phyloP scores from a whole-genome alignment of 148 eudicot genomes.

The Nepenthes gracilis region DNA sequence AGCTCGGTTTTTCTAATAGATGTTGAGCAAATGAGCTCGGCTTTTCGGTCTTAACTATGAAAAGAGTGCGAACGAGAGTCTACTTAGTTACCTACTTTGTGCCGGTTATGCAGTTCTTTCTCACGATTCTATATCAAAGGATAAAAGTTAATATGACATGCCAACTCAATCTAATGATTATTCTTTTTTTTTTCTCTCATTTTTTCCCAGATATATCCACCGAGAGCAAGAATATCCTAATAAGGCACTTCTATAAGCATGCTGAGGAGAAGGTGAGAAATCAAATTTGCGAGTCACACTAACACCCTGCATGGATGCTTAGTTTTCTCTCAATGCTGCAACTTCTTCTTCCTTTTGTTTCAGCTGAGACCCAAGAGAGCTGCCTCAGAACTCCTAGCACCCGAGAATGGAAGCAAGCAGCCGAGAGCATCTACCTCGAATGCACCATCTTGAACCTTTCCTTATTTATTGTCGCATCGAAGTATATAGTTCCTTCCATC shows the following conservation, averaged over 20 bases:
- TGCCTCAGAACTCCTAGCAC: slow-evolving; percentile 44
- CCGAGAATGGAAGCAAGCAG: slow-evolving; percentile 51
- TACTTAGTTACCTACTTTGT: no score
- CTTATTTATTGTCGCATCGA: background rate
- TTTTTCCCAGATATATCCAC: slow-evolving; percentile 52
- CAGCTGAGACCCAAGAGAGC: slow-evolving; percentile 62
- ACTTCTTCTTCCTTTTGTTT: background rate
- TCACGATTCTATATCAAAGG: no score
- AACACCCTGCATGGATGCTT: background rate
- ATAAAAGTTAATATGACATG: no score
- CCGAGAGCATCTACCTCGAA: slow-evolving; percentile 47
- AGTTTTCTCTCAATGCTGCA: no score
- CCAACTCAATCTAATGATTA: no score
- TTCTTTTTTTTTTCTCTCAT: no score
- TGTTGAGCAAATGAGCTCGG: no score
- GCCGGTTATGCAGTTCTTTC: no score
- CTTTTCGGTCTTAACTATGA: no score
- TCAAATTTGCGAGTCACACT: background rate
- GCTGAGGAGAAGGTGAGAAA: slow-evolving; percentile 64
- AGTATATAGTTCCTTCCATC: no score
- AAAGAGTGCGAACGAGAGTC: no score
- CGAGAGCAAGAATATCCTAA: slow-evolving; percentile 61
- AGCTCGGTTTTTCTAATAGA: no score
- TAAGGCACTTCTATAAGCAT: slow-evolving; percentile 68
- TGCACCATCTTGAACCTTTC: slow-evolving; percentile 4